Evolutionary conservation across 495 filamentous ascomycete species (phyloP), one percentile per base, ranked within the genome.

Genomic region (Tricharina praecox): DNA sequence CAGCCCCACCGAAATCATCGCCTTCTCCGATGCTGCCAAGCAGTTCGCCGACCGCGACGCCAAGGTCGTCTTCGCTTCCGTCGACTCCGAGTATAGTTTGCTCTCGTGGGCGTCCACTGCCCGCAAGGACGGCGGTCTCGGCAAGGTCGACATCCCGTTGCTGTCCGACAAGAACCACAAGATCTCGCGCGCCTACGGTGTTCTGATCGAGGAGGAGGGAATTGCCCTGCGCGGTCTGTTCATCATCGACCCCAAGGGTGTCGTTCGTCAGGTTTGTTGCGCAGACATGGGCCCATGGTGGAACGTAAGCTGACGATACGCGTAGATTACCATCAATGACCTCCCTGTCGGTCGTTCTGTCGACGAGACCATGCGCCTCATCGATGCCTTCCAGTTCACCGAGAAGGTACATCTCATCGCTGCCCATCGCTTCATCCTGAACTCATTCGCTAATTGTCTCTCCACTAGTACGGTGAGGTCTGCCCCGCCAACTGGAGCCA

Each of bases 331-430:
- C 47, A 65, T 75, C 62, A 74, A 75, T 63, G 73, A 76, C 51
- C 62, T 72, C 7, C 69, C 71, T 30, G 73, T 76, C 46, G 72
- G 72, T 38, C 72, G 73, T 53, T 64, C 67, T 28, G 73, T 76
- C 32, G 70, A 76, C 54, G 73, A 76, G 57, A 67, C 68, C 13
- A 65, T 73, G 47, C 73, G 73, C 44, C 66, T 76, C 25, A 61
- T 76, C 48, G 67, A 76, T 53, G 73, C 73, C 13, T 74, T 76
- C 63, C 66, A 72, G 54, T 75, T 75, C 62, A 73, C 70, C 50
- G 73, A 76, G 48, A 68, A 76, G 56, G 56, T 59, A 48, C 36
- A 30, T 34, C 21, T 24, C 18, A 13, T 16, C 37, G 21, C 15
- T 16, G 10, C 37, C 21, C 2, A 30, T 25, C 19, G n/a, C 24